A percentile compares a stretch with the other conserved stretches of the same genome.
These are phyloP conservation scores for Elaeis oleifera DNA, from an alignment of 202 grass and related monocot genomes.

Conservation along the genomic window DNA sequence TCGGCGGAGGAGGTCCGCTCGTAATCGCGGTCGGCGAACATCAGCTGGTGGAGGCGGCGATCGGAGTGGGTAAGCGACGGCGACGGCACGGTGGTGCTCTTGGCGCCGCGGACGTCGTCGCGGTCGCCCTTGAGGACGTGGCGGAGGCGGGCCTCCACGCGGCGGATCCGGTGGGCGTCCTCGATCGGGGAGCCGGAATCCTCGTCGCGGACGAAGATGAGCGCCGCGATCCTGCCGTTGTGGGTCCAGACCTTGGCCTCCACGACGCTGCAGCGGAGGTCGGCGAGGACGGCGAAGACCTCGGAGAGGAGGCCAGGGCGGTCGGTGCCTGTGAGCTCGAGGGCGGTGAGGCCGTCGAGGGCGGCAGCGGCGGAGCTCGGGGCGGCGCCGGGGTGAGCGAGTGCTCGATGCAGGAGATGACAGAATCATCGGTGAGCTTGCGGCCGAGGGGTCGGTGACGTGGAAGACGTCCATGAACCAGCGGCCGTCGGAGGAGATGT, in stretches of 20 bases:
- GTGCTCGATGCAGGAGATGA: conserved; percentile 47
- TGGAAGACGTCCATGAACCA: conserved; percentile 99
- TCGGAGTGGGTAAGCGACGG: conserved; percentile 36
- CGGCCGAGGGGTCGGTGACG: conserved; percentile 56
- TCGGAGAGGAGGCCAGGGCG: conserved; percentile 86
- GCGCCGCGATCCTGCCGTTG: conserved; percentile 50
- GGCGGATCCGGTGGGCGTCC: conserved; percentile 35
- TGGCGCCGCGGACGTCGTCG: neutral
- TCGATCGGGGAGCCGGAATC: conserved; percentile 38
- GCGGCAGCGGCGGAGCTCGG: neutral
- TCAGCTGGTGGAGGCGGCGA: conserved; percentile 79
- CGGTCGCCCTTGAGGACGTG: conserved; percentile 46
- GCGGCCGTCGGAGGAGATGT: conserved; percentile 83
- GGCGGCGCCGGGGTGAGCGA: conserved; percentile 28
- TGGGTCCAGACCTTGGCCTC: conserved; percentile 84
- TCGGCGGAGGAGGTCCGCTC: conserved; percentile 11
- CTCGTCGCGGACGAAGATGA: conserved; percentile 54
- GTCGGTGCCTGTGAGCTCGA: conserved; percentile 75
- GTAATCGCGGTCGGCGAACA: conserved; percentile 57
- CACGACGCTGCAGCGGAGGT: conserved; percentile 43
- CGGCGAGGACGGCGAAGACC: conserved; percentile 85
- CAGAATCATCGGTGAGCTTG: conserved; percentile 62
- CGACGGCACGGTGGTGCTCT: conserved; percentile 15
- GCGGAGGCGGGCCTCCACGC: conserved; percentile 48
- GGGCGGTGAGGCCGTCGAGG: conserved; percentile 23